These are phyloP conservation scores for Nannochloropsis oceanica DNA, from an alignment of 108 stramenopile species.

Conservation along the genomic window DNA sequence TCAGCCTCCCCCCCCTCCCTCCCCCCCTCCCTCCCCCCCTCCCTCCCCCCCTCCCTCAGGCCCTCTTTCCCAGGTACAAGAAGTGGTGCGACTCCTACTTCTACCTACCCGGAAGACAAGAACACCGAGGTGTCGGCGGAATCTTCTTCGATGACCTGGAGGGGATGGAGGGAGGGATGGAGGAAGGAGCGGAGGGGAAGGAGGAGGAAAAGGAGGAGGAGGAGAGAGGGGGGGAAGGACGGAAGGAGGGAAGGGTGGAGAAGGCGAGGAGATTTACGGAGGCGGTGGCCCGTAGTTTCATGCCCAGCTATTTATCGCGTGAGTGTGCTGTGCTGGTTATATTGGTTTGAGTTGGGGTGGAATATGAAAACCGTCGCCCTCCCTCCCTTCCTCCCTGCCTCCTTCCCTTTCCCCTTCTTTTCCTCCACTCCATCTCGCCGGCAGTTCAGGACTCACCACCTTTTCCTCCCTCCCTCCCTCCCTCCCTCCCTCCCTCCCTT, in stretches of 20 bases:
- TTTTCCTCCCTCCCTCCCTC: background rate
- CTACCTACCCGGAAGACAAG: constrained; percentile 66
- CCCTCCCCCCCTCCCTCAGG: background rate
- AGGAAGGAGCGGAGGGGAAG: background rate
- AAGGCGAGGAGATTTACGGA: constrained; percentile 42
- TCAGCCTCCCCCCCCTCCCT: no score
- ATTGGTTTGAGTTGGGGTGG: background rate
- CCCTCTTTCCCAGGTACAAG: background rate
- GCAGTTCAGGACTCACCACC: background rate
- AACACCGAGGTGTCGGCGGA: constrained; percentile 84
- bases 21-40: background rate
- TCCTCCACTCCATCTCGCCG: no score
- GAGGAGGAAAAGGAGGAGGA: background rate
- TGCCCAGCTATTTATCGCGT: constrained; percentile 76
- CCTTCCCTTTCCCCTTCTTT: no score
- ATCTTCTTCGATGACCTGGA: constrained; percentile 85
- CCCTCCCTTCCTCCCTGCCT: no score
- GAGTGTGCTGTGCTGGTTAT: background rate
- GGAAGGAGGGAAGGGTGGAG: background rate
- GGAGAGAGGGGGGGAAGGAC: background rate
- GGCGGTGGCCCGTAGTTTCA: constrained; percentile 61
- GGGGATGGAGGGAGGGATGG: constrained; percentile 30
- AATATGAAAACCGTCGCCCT: background rate
- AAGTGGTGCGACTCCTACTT: constrained; percentile 50
- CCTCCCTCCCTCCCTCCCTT: background rate